Evolutionary conservation across 371 early-diverging fungal species (phyloP).

Genomic region (Actinomortierella ambigua): DNA sequence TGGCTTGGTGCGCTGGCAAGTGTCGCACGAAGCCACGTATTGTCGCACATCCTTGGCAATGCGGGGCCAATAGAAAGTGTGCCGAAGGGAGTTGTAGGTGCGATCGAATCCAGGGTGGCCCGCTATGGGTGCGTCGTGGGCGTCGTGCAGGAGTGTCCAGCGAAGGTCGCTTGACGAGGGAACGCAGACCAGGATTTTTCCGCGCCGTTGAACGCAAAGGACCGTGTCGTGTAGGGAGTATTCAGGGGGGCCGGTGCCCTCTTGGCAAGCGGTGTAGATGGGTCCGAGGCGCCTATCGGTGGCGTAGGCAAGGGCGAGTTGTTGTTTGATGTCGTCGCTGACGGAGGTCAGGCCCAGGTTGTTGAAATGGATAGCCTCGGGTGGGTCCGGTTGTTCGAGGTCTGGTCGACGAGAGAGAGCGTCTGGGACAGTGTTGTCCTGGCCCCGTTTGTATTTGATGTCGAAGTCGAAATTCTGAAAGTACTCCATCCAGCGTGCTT

Average conservation of each 20-base stretch:
- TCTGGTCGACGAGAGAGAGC: conserved; percentile 22
- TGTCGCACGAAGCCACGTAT: conserved; percentile 51
- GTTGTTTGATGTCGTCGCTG: not conserved
- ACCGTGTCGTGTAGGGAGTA: conserved; percentile 6
- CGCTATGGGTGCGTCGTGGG: conserved; percentile 49
- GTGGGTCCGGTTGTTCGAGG: conserved; percentile 6
- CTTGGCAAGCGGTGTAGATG: conserved; percentile 10
- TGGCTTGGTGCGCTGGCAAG: conserved; percentile 48
- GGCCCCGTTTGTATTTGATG: conserved; percentile 38
- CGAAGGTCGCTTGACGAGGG: conserved; percentile 5
- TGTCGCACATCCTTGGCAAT: conserved; percentile 42
- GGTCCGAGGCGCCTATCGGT: conserved; percentile 5
- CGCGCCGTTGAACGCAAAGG: conserved; percentile 3
- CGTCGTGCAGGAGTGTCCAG: conserved; percentile 18
- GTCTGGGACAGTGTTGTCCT: conserved; percentile 36
- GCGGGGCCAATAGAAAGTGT: conserved; percentile 51
- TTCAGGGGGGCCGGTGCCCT: conserved; percentile 4
- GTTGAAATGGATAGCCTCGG: conserved; percentile 11
- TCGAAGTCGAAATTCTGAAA: conserved; percentile 3
- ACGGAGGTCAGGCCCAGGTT: not conserved
- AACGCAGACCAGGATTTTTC: not conserved
- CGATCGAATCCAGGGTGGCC: conserved; percentile 56
- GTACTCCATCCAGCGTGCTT: too few relatives aligned
- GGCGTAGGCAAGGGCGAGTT: conserved; percentile 5
- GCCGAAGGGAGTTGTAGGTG: conserved; percentile 45